Evolutionary conservation across 2,329 filamentous ascomycete genomes (phyloP), one percentile per base, ranked within the genome.

Genomic region (Teratosphaeria destructans): DNA sequence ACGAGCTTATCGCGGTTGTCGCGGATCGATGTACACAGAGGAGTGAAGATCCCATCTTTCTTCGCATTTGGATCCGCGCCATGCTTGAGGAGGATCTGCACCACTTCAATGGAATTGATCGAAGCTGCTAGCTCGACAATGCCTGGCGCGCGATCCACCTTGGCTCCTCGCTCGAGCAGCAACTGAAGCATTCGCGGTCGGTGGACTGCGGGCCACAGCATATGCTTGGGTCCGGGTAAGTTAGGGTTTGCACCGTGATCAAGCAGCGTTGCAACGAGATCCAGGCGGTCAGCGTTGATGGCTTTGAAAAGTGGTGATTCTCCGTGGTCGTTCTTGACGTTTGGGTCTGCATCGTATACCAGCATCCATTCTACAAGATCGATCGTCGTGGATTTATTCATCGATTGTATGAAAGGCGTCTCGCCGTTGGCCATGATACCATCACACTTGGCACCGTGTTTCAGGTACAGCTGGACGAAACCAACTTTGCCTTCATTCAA

Each of bases 211-310:
- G 84, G 83, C 85, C 85, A 89, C 77, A 72, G 85, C 81, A 73
- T 88, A 83, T 68, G 67, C 55, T 71, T 71, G 1, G 69, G 69
- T 10, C 68, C 69, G 71, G 86, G 86, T 5, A 88, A 75, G 68
- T 89, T 89, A 8, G 85, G 81, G 65, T 88, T 81, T 1, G 86
- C 86, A 3, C 81, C 80, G 58, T 85, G 79, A 57, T 87, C 78
- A 2, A 85, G 72, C 16, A 84, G 70, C 3, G 75, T 68, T 1
- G 72, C 76, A 61, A 86, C 80, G 1, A 86, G 75, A 60, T 87
- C 84, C 55, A 79, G 72, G 5, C 85, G 78, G 11, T 78, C 79
- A 19, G 75, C 75, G 55, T 78, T 77, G 57, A 88, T 84, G 4
- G 85, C 83, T 63, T 82, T 79, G 68, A 86, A 86, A 1, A 88